Conservation (phyloP, 2,329 filamentous ascomycete species). For the Ceratocystis harringtonii region DNA sequence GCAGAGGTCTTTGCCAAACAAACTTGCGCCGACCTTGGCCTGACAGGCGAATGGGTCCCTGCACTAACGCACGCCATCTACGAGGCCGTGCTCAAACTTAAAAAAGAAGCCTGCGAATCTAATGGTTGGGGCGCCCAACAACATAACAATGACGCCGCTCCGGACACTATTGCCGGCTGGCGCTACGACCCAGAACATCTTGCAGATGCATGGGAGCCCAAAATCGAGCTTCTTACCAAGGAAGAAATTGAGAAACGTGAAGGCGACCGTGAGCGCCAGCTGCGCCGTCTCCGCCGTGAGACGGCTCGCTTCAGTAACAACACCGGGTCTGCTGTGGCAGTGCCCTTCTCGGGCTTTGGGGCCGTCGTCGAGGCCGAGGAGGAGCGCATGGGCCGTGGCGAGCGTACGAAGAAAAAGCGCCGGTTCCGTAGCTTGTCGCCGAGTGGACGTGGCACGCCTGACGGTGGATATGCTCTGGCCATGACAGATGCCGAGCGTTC, state of each 20-base stretch:
- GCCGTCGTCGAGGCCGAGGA: slow-evolving; percentile 45
- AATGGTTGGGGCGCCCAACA: slow-evolving; percentile 56
- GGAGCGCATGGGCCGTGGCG: slow-evolving; percentile 79
- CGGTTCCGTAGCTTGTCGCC: slow-evolving; percentile 82
- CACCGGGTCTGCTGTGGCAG: slow-evolving; percentile 62
- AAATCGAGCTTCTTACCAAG: slow-evolving; percentile 67
- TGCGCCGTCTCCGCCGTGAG: slow-evolving; percentile 72
- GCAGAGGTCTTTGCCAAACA: slow-evolving; percentile 84
- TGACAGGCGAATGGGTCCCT: slow-evolving; percentile 84
- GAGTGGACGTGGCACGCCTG: slow-evolving; percentile 64
- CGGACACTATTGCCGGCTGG: slow-evolving; percentile 77
- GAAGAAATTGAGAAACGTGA: slow-evolving; percentile 97
- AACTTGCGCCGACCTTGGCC: slow-evolving; percentile 80
- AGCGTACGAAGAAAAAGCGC: slow-evolving; percentile 89
- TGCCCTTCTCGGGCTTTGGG: slow-evolving; percentile 43
- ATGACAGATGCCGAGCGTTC: slow-evolving; percentile 64
- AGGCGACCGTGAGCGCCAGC: slow-evolving; percentile 81
- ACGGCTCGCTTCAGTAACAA: slow-evolving; percentile 85
- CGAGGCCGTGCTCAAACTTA: slow-evolving; percentile 77
- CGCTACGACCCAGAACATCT: slow-evolving; percentile 86
- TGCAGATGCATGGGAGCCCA: slow-evolving; percentile 70
- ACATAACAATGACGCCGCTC: slow-evolving; percentile 77
- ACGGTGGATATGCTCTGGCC: slow-evolving; percentile 56
- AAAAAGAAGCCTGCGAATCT: slow-evolving; percentile 92
- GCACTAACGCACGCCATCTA: slow-evolving; percentile 95